These are phyloP conservation scores for Leccinum arenicola DNA, from an alignment of 768 basidiomycete species.

Conservation along the genomic window DNA sequence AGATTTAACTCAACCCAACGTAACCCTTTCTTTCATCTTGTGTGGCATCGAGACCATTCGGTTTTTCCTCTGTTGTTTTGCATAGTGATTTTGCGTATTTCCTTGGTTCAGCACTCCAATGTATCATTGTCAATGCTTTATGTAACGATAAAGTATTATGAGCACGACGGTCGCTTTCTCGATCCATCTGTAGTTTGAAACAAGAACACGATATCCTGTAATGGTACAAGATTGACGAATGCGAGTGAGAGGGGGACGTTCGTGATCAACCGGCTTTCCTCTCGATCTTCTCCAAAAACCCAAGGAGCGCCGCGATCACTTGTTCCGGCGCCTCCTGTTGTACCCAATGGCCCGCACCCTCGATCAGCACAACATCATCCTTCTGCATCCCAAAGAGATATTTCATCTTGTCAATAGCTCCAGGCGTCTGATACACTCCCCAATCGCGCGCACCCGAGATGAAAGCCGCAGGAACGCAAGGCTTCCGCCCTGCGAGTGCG, in stretches of 20 bases:
- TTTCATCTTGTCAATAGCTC: conserved; percentile 44
- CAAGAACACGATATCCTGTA: neutral
- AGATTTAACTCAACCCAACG: conserved; percentile 7
- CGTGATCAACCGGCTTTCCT: neutral
- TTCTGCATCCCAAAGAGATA: conserved; percentile 32
- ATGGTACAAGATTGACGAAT: neutral
- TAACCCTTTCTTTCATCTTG: conserved; percentile 4
- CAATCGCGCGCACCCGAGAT: conserved; percentile 56
- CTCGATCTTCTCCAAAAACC: conserved; percentile 37
- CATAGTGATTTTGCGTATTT: conserved; percentile 14
- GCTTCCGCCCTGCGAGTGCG: conserved; percentile 43
- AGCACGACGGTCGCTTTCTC: conserved; percentile 11
- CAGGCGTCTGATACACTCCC: conserved; percentile 57
- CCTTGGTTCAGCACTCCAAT: conserved; percentile 21
- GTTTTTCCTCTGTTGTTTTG: conserved; percentile 25
- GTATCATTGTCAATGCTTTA: conserved; percentile 20
- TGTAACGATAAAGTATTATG: conserved; percentile 15
- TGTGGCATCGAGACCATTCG: conserved; percentile 5
- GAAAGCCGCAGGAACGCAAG: conserved; percentile 56
- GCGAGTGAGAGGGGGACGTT: neutral
- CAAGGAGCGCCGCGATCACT: conserved; percentile 39
- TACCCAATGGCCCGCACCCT: conserved; percentile 63
- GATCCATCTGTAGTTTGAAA: conserved; percentile 15
- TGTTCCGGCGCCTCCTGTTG: conserved; percentile 52
- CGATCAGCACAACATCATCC: conserved; percentile 49